Evolutionary conservation across 2,329 filamentous ascomycete genomes (phyloP), one percentile per base, ranked within the genome.

Genomic region (Aureobasidium subglaciale): DNA sequence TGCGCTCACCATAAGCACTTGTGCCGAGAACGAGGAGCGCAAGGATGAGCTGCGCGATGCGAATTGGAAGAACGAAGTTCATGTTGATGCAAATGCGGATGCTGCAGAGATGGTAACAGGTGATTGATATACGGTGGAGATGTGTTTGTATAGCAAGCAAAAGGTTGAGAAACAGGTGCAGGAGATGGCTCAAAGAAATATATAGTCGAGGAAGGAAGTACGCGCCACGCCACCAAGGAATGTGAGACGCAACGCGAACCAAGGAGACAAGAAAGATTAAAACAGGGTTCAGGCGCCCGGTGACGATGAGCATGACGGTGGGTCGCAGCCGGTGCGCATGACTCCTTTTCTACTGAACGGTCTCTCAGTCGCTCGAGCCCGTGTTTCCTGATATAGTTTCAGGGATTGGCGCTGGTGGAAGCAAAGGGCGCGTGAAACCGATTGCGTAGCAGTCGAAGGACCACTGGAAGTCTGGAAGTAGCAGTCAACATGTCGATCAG

Each of bases 1-100:
- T 27, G 16, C 18, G 25, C 79, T 25, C 75, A 90, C 88, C 75
- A 66, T 91, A 90, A 52, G 79, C 85, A 45, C 83, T 85, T 32
- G 95, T 71, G 20, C 86, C 89, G 9, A 95, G 80, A 63, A 90
- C 82, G 61, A 91, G 83, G 59, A 93, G 75, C 32, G 84, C 78
- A 63, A 95, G 81, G 37, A 89, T 61, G 10, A 76, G 79, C 64
- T 92, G 85, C 48, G 82, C 74, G 58, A 80, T 77, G 67, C 90
- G 87, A 60, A 87, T 27, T 48, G 53, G 49, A 13, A 50, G 38
- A 22, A 50, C 15, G 32, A 45, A 54, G 32, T 55, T 55, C 42
- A 46, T 46, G 24, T 18, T 55, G 40, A 43, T 55, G 29, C n/a
- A 16, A 9, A 38, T 16, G 40, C 15, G 29, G 38, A 41, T 41